Conservation (phyloP, 306 rosid genomes). For the Sophora flavescens region DNA sequence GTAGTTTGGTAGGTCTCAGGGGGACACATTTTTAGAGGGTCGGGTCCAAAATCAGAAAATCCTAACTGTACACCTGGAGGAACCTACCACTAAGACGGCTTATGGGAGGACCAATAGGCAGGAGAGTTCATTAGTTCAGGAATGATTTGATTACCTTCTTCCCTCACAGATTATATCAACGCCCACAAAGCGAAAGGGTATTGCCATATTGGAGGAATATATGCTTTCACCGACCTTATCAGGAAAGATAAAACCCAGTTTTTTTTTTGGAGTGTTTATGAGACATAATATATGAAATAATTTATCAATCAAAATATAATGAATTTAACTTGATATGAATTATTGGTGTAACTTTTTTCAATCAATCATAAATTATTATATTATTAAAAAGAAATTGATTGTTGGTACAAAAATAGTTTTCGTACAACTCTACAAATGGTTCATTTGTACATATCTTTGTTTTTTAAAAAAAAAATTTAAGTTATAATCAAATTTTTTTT, state of each 20-base stretch:
- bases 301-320: no score
- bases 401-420: no score
- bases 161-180: not conserved
- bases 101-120: not conserved
- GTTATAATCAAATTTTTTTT: no score
- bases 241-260: not conserved
- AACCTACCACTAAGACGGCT: not conserved
- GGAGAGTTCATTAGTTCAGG: not conserved
- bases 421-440: no score
- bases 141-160: not conserved
- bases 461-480: no score
- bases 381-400: no score
- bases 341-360: no score
- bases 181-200: not conserved
- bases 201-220: not conserved
- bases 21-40: not conserved
- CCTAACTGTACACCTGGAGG: not conserved
- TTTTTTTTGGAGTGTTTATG: no score
- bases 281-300: no score
- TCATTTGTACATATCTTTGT: no score
- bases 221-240: slow-evolving; percentile 40
- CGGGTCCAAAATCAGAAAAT: not conserved
- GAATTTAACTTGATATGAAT: no score
- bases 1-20: not conserved
- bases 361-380: no score